Evolutionary conservation across 345 rosid genomes (phyloP).

Genomic region (Trapa bicornis): DNA sequence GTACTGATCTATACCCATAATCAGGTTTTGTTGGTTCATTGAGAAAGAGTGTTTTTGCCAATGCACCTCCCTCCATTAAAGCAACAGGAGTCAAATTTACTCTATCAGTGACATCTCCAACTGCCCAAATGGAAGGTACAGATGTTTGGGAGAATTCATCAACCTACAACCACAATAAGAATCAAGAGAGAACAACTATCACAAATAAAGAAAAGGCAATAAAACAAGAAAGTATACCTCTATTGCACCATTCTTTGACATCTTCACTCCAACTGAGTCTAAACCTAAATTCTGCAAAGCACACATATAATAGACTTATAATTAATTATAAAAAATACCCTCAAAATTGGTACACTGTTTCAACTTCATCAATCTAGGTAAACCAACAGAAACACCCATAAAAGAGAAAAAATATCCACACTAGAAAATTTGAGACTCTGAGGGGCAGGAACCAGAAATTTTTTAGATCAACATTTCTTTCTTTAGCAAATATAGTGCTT

Average conservation of each 20-base stretch:
- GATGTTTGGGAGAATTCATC: slow-evolving; percentile 77
- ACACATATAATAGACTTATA: background rate
- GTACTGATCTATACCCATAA: slow-evolving; percentile 37
- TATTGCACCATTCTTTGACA: slow-evolving; percentile 73
- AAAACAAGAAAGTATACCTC: slow-evolving; percentile 40
- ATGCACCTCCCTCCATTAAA: slow-evolving; percentile 94
- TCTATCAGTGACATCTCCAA: slow-evolving; percentile 92
- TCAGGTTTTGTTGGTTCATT: slow-evolving; percentile 85
- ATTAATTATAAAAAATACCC: background rate
- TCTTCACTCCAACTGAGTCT: slow-evolving; percentile 63
- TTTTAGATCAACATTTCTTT: background rate
- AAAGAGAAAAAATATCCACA: background rate
- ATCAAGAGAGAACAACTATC: slow-evolving; percentile 3
- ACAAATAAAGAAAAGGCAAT: background rate
- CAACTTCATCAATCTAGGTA: background rate
- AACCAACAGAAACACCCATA: background rate
- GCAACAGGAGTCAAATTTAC: slow-evolving; percentile 97
- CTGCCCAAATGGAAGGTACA: slow-evolving; percentile 92
- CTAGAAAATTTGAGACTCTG: background rate
- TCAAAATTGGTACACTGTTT: background rate
- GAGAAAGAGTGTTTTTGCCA: slow-evolving; percentile 71
- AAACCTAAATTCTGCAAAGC: slow-evolving; percentile 73
- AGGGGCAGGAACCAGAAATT: background rate
- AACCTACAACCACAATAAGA: slow-evolving; percentile 38
- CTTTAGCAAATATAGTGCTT: background rate